Evolutionary conservation across 2,329 filamentous ascomycete genomes (phyloP).

Genomic region (Chrysoporthe cubensis): DNA sequence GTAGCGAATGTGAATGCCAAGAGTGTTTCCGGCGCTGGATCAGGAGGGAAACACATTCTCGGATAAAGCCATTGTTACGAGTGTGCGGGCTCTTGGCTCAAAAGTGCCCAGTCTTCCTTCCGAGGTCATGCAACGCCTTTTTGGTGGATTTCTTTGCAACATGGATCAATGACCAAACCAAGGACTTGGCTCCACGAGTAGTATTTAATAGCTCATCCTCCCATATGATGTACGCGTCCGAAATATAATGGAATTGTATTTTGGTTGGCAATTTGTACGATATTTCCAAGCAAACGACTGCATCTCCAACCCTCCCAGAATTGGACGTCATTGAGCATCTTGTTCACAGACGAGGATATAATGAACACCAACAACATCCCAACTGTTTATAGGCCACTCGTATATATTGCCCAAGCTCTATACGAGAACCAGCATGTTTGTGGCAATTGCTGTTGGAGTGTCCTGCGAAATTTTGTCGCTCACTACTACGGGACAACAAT

Average conservation of each 20-base stretch:
- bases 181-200: not conserved
- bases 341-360: not conserved
- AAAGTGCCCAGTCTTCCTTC: not conserved
- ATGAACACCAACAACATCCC: not conserved
- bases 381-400: not conserved
- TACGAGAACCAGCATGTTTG: not conserved
- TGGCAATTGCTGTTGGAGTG: not conserved
- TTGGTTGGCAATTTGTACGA: not conserved
- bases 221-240: not conserved
- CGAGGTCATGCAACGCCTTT: not conserved
- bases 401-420: constrained; percentile 5
- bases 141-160: not conserved
- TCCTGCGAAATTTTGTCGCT: not conserved
- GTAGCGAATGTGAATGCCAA: not conserved
- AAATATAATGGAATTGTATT: not conserved
- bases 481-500: not conserved
- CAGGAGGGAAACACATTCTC: not conserved
- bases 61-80: not conserved
- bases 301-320: not conserved
- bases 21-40: not conserved
- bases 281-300: not conserved
- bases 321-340: not conserved
- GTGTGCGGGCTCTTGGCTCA: not conserved
- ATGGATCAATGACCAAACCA: not conserved
- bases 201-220: not conserved